Evolutionary conservation across 768 basidiomycete genomes (phyloP), one percentile per base, ranked within the genome.

Genomic region (Tephrocybe sp.): DNA sequence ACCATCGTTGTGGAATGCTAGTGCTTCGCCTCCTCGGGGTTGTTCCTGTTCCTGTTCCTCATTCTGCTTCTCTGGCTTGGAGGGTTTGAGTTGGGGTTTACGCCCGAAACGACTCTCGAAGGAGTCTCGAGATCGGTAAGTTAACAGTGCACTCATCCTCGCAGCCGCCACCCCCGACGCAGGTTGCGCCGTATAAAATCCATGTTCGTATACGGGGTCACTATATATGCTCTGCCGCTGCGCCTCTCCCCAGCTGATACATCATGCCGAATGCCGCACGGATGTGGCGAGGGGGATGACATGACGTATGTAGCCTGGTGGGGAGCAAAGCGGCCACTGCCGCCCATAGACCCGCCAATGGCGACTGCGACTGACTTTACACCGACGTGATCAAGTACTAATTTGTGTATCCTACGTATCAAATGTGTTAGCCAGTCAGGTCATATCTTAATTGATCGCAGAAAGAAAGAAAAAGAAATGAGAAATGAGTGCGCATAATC

Each of bases 311-410:
- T 88, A 98, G 8, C 81, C 84, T 15, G 72, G 68, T 0, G 89
- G 84, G 0, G 80, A 82, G 66, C 90, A 90, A 9, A 98, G 78
- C 0, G 97, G 91, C 91, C 93, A 98, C 68, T 99, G 13, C 96
- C 97, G 9, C 97, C 96, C 96, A 99, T 98, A 40, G 95, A 98
- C 1, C 97, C 97, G 3, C 97, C 96, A 39, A 99, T 89, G 11
- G 83, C 95, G 21, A 90, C 91, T 0, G 95, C 92, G 19, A 99
- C 83, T 0, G 84, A 86, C 0, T 65, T 59, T 1, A 98, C 86
- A 4, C 87, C 85, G 5, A 99, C 83, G 44, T 83, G 77, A 58
- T 94, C 86, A 15, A 98, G 82, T 1, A 97, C 83, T 21, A 80
- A 72, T 62, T 93, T 95, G 68, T 99, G 95, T 9, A 96, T 71